Base-by-base conservation (phyloP, 805 yeast genomes). In the Wickerhamiella qilinensis region DNA sequence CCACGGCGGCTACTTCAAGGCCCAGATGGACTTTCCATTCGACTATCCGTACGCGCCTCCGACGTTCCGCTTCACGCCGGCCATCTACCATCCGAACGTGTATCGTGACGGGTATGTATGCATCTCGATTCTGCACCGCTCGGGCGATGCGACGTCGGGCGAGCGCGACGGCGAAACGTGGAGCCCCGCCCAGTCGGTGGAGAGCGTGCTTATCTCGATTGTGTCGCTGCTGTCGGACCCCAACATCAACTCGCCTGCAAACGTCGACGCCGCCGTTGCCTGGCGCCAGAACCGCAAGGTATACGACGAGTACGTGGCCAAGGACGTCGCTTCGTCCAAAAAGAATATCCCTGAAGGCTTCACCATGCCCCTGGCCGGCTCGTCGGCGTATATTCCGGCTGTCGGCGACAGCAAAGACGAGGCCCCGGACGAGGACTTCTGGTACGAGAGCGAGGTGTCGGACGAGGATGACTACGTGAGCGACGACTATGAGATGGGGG, bases 31-130 rank as follows among this genome's bases (percentile, higher is more conserved):
- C 49, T 88, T 88, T 61, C 97, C 97, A 4, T 60, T 66, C 18
- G 94, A 85, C 58, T 88, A 77, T 61, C 98, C 97, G 3, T 88
- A 73, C 55, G 65, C 82, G 18, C 98, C 98, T 21, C 98, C 97
- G 32, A 73, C 79, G 28, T 88, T 85, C 63, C 68, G 93, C 49
- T 88, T 88, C 65, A 77, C 88, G 6, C 94, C 96, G 12, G 78
- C 94, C 32, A 82, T 88, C 48, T 86, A 75, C 62, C 97, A 88
- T 54, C 97, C 97, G 20, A 88, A 88, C 57, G 93, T 88, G 39
- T 88, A 88, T 61, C 71, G 83, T 43, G 95, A 86, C 59, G 97
- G 97, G 15, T 64, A 93, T 48, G 67, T 91, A 35, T 88, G 97
- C 65, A 85, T 86, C 43, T 83, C 94, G 38, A 88, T 88, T 46